Evolutionary conservation across 495 filamentous ascomycete species (phyloP), one percentile per base, ranked within the genome.

Genomic region (Physcia stellaris): DNA sequence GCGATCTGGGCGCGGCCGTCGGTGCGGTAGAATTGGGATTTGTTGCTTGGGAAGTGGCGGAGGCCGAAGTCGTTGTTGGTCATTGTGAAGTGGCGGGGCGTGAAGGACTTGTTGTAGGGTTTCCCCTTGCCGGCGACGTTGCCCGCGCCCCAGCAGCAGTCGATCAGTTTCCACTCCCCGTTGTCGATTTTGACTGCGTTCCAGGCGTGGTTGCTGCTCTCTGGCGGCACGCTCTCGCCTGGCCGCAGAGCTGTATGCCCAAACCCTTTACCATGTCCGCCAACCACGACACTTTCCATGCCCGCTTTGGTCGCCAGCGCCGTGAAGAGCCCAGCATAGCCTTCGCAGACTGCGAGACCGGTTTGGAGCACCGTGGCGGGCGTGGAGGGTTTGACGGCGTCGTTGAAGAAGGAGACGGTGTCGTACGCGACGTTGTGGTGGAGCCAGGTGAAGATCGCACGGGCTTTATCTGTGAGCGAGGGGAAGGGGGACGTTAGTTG

Each of bases 391-490:
- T 74, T 60, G 24, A 92, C 64, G 38, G 57, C 71, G 30, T 75
- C 67, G 41, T 68, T 71, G 54, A 87, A 86, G 64, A 94, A 90
- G 29, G 73, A 66, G 24, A 73, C 60, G 4, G 71, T 66, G 55
- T 98, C 82, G 59, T 98, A 98, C 32, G 63, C 63, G 42, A 98
- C 75, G 50, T 95, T 96, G 57, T 98, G 79, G 57, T 96, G 90
- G 32, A 85, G 69, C 90, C 87, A 98, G 6, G 84, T 83, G 56
- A 98, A 98, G 41, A 98, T 80, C 6, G 69, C 80, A 12, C 90
- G 73, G 9, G 90, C 87, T 58, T 93, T 94, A 55, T 96, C 90
- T 2, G 87, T 94, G 0, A 57, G 46, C 2, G 82, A 90, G 4
- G 73, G 58, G 54, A 95, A 95, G 2, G 84, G 85, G 6, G 66